These are phyloP conservation scores for Yarrowia sp. DNA, from an alignment of 805 yeast species.

Conservation along the genomic window DNA sequence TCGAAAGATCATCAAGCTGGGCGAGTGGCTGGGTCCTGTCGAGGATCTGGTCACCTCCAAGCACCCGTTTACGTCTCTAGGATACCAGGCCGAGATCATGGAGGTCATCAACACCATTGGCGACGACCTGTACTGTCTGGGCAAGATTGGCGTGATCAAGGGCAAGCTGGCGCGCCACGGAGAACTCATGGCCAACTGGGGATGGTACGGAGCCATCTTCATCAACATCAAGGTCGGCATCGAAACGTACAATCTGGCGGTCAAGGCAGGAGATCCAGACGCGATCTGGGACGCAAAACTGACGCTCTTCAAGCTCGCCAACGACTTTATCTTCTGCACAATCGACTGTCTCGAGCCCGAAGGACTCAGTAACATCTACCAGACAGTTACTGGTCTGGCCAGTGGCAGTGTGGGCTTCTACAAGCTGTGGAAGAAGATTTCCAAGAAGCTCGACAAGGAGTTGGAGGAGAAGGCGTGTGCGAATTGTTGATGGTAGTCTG, in stretches of 20 bases:
- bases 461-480: slow-evolving; percentile 1
- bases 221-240: slow-evolving; percentile 23
- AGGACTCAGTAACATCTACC: slow-evolving; percentile 30
- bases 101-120: slow-evolving; percentile 36
- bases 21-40: slow-evolving; percentile 35
- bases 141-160: slow-evolving; percentile 34
- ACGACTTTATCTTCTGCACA: slow-evolving; percentile 35
- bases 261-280: not conserved
- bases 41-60: slow-evolving; percentile 23
- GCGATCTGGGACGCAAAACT: slow-evolving; percentile 7
- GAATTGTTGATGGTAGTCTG: too few species aligned
- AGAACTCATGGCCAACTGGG: slow-evolving; percentile 34
- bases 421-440: slow-evolving; percentile 30
- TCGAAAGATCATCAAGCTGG: slow-evolving; percentile 37
- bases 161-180: slow-evolving; percentile 31
- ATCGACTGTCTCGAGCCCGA: slow-evolving; percentile 35
- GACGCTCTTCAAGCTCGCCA: slow-evolving; percentile 32
- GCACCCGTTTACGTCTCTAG: not conserved
- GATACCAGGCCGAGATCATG: slow-evolving; percentile 28
- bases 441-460: slow-evolving; percentile 4
- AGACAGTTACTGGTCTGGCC: slow-evolving; percentile 34
- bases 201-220: slow-evolving; percentile 35
- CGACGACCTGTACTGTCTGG: slow-evolving; percentile 37
- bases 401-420: slow-evolving; percentile 33
- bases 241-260: not conserved